Base-by-base conservation (phyloP, 495 filamentous ascomycete genomes). In the Tuber indicum region DNA sequence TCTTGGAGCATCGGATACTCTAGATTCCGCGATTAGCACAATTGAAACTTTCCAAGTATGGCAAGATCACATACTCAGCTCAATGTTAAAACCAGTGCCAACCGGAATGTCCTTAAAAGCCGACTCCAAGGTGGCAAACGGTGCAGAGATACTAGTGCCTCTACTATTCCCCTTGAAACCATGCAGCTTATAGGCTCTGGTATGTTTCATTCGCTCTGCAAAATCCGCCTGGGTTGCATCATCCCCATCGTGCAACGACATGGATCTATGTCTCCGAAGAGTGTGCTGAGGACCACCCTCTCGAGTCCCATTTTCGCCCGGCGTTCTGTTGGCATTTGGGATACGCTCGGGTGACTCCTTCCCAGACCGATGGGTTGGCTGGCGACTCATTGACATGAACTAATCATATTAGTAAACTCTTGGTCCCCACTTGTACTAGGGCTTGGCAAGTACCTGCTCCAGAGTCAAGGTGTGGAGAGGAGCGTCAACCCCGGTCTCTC, bases 1-100 rank as follows among this genome's bases (percentile, higher is more conserved):
- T 99, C 96, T 82, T 92, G 90, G 71, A 98, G 89, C 94, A 98
- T 98, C 36, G 96, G 96, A 84, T 99, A 99, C 84, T 98, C 88
- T 90, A 75, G 81, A 62, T 84, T 84, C 43, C 36, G 26, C 14
- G 26, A 10, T 66, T 66, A 75, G 46, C 12, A 32, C 16, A 66
- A 73, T 74, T 16, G 21, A 62, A 4, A 43, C 74, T 19, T n/a
- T 21, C 7, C 45, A 42, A 42, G 45, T 70, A 74, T 52, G 19
- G 9, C 17, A 71, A 45, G 49, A 52, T 39, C 78, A 86, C 88
- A 84, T 84, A 89, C 88, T 99, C 87, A 99, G 91, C 87, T 99
- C 96, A 79, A 99, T 97, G 84, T 99, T 98, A 88, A 99, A 98
- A 17, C 96, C 94, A 45, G 97, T 90, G 17, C 86, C 87, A 62